phyloP scores from a whole-genome alignment of 768 basidiomycete species.

The Lentinus brumalis region DNA sequence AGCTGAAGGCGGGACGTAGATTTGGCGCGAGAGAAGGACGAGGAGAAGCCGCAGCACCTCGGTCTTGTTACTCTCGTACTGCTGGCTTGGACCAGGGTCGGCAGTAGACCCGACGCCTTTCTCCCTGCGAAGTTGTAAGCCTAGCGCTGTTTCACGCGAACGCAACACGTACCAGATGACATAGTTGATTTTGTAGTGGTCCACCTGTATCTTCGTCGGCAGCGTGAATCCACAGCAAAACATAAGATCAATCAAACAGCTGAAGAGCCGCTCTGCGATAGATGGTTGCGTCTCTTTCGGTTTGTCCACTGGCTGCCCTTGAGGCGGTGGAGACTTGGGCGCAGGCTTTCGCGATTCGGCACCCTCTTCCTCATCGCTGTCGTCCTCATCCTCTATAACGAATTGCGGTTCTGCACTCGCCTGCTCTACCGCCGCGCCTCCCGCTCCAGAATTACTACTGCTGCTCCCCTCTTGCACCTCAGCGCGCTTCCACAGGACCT shows the following conservation, averaged over 20 bases:
- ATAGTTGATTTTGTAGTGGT: constrained; percentile 83
- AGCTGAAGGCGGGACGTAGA: constrained; percentile 74
- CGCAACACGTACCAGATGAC: constrained; percentile 74
- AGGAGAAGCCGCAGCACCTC: constrained; percentile 90
- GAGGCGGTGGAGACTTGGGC: constrained; percentile 18
- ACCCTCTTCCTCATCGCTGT: constrained; percentile 37
- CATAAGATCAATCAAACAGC: constrained; percentile 78
- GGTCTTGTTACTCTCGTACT: constrained; percentile 77
- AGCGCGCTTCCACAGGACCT: constrained; percentile 80
- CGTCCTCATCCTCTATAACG: constrained; percentile 88
- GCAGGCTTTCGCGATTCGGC: background rate
- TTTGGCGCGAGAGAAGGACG: constrained; percentile 86
- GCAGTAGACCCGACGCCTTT: constrained; percentile 90
- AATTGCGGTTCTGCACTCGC: constrained; percentile 59
- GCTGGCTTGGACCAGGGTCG: constrained; percentile 63
- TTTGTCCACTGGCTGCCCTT: constrained; percentile 22
- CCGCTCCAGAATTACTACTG: constrained; percentile 15
- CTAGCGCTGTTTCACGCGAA: background rate
- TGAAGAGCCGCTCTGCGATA: constrained; percentile 78
- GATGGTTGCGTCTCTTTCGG: constrained; percentile 62
- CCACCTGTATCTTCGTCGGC: constrained; percentile 72
- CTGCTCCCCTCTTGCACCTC: constrained; percentile 43
- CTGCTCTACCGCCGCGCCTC: constrained; percentile 8
- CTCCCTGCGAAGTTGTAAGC: constrained; percentile 59
- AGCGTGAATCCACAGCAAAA: constrained; percentile 96